Base-by-base conservation (phyloP, 306 rosid genomes). In the Cicer judaicum region DNA sequence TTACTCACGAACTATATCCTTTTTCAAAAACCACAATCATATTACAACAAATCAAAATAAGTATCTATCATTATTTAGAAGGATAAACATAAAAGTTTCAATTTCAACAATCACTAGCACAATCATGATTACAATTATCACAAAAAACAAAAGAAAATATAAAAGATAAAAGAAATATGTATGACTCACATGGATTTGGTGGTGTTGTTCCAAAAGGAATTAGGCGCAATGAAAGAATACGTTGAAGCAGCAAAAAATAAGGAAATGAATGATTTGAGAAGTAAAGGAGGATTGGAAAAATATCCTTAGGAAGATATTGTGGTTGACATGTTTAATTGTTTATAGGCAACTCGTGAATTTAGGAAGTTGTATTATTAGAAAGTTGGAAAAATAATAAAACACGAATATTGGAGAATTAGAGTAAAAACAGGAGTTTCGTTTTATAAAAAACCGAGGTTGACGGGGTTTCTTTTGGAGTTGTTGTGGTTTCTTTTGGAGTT, bases 401-500 rank as follows among this genome's bases (percentile, higher is more conserved):
- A 48, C 5, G 43, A 72, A 77, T 68, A 53, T 48, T 16, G 67
- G 19, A 70, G 16, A 68, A 62, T 15, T 59, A 40, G 46, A 72
- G 73, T 13, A 50, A 42, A 72, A 74, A 68, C 50, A 53, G 29
- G 29, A 54, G 65, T 57, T 49, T 77, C 29, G 57, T 74, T 43
- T 59, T 65, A 68, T 39, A 74, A 40, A 80, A 38, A n/a, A 70
- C 88, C 90, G 95, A 88, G 24, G 80, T 70, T 85, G 89, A 86
- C 89, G 97, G 92, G 34, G 57, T 79, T 86, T 73, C 87, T 84
- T 77, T 67, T 15, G 8, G 12, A 24, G 34, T 24, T 2, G 34
- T 10, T 64, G 57, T 39, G 43, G 7, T 18, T 86, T 73, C 87
- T 84, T 77, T 67, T 15, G 8, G 12, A 24, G 34, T 24, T 2